Evolutionary conservation across 495 filamentous ascomycete species (phyloP).

Genomic region (Tuber brumale): DNA sequence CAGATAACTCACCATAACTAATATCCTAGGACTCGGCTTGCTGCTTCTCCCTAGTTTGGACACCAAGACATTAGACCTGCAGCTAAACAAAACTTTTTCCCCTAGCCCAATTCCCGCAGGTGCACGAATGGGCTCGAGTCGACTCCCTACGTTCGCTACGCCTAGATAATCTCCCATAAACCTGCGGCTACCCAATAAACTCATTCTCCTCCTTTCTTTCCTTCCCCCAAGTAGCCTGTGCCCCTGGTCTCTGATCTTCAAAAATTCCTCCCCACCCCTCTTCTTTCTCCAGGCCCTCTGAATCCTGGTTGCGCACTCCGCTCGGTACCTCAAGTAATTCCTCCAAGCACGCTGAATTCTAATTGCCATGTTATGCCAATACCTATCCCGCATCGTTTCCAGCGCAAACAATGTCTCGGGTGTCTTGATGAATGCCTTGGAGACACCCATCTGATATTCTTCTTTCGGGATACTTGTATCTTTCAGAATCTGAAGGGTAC

Average conservation of each 20-base stretch:
- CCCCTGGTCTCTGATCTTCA: slow-evolving; percentile 83
- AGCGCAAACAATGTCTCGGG: slow-evolving; percentile 95
- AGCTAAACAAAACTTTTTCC: slow-evolving; percentile 80
- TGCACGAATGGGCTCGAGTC: slow-evolving; percentile 72
- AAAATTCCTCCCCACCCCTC: slow-evolving; percentile 76
- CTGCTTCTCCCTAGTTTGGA: slow-evolving; percentile 93
- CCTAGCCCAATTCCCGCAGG: slow-evolving; percentile 56
- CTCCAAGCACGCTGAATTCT: slow-evolving; percentile 96
- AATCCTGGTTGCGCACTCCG: slow-evolving; percentile 86
- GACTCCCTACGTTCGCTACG: slow-evolving; percentile 68
- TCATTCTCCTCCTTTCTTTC: slow-evolving; percentile 87
- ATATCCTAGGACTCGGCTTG: slow-evolving; percentile 76
- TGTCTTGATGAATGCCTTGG: slow-evolving; percentile 97
- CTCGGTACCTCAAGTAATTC: slow-evolving; percentile 85
- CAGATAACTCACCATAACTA: slow-evolving; percentile 59
- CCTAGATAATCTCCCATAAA: slow-evolving; percentile 97
- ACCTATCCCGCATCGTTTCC: slow-evolving; percentile 93
- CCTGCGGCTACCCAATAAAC: slow-evolving; percentile 78
- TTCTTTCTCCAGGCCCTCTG: slow-evolving; percentile 92
- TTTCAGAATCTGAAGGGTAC: slow-evolving; percentile 88
- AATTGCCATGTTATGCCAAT: slow-evolving; percentile 99
- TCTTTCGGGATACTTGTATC: slow-evolving; percentile 91
- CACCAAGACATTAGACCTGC: slow-evolving; percentile 77
- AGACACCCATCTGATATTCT: slow-evolving; percentile 95
- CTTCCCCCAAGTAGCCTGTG: slow-evolving; percentile 71